Conservation (phyloP, 768 basidiomycete species). For the Tulasnella sp. region DNA sequence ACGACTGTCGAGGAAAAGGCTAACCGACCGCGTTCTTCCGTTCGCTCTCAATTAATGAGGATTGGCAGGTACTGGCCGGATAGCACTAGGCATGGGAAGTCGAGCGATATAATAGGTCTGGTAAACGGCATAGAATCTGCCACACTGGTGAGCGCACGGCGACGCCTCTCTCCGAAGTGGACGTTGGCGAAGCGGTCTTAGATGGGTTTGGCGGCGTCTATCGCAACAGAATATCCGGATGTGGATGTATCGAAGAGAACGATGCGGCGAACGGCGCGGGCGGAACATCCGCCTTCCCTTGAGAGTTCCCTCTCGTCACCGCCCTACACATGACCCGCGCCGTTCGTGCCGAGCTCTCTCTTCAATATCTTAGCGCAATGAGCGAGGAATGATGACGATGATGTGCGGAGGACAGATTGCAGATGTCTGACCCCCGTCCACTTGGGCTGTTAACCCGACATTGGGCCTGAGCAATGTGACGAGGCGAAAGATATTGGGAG, state of each 20-base stretch:
- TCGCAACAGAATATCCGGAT: background rate
- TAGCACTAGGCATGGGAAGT: background rate
- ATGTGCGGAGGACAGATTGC: background rate
- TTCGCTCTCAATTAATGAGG: background rate
- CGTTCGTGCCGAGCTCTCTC: background rate
- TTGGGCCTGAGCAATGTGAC: background rate
- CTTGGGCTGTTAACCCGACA: background rate
- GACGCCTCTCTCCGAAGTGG: background rate
- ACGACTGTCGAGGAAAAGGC: background rate
- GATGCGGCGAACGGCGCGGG: background rate
- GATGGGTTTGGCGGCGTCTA: background rate
- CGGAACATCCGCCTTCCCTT: too few species aligned
- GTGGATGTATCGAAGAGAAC: background rate
- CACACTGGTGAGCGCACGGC: background rate
- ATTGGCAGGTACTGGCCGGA: background rate
- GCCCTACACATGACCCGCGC: background rate
- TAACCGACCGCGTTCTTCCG: background rate
- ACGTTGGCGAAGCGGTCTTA: background rate
- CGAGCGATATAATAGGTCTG: background rate
- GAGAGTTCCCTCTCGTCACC: background rate
- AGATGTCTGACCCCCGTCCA: background rate
- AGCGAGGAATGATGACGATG: background rate
- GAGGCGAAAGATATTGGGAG: background rate
- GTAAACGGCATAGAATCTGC: background rate
- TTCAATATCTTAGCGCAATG: background rate